Evolutionary conservation across 2,329 filamentous ascomycete species (phyloP), one percentile per base, ranked within the genome.

Genomic region (Periconia sp.): DNA sequence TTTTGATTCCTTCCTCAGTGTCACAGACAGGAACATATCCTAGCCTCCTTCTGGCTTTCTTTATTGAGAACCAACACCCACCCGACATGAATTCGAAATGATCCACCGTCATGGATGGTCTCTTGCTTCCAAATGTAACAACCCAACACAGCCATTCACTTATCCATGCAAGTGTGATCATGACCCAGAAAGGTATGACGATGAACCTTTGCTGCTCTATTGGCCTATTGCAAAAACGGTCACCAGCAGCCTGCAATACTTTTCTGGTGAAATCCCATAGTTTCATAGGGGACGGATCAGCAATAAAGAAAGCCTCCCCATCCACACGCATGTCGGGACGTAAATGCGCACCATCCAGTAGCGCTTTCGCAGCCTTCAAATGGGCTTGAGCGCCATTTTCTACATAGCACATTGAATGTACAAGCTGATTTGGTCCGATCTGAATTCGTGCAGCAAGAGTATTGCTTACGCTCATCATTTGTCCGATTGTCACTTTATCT

Each of bases 261-360:
- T n/a, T 44, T 15, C 56, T 27, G 3, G 46, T 10, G 42, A 61
- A 61, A 27, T 57, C 54, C 58, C 56, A 61, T 17, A 59, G 47
- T 18, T 41, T 47, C 46, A 57, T 57, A 6, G 56, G 56, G 6
- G 30, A 18, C 1, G 37, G 45, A 33, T 61, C 56, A n/a, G 58
- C 19, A 14, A 61, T 57, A 50, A 54, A 59, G 52, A 59, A 61
- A 3, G 58, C 50, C 42, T 61, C 56, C 7, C 56, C 56, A 30
- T 58, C 58, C 6, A 56, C 53, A n/a, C 40, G 30, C 35, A 42
- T 49, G 18, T 49, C 45, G 27, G 45, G 41, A 30, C 23, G 46
- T 17, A 41, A 14, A 18, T 45, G 40, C 20, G n/a, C 41, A 18
- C 43, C 31, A 33, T 42, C 37, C 1, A 63, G 30, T 0, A 63